Evolutionary conservation across 2,329 filamentous ascomycete genomes (phyloP), one percentile per base, ranked within the genome.

Genomic region (Corynespora cassiicola): DNA sequence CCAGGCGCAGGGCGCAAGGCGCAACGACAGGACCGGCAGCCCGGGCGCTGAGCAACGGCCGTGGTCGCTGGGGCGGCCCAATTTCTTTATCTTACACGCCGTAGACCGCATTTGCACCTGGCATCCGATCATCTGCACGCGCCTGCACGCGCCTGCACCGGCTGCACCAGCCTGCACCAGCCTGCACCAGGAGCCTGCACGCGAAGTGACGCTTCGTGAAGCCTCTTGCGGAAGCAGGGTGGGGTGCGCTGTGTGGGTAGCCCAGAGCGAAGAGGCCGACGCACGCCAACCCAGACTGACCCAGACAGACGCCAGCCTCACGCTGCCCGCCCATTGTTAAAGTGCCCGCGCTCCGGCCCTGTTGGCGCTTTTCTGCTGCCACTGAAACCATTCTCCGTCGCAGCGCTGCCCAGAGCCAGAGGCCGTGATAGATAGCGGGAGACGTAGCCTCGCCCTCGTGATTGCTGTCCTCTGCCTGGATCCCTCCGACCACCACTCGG

Each of bases 41-140:
- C 16, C 11, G 7, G 25, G 7, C n/a, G 7, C 7, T 27, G 11
- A 27, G 25, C n/a, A 21, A 7, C 8, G n/a, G 17, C 17, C 10
- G 19, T 9, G 20, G 5, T 12, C 12, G 22, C 17, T 34, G 15
- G 23, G 22, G 22, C 22, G 22, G 23, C 33, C 12, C 11, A 29
- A n/a, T 31, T 30, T 16, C 18, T 37, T 31, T 31, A 37, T 31
- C 26, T 37, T 23, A 18, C 26, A 19, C 10, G n/a, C n/a, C n/a
- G n/a, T 31, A 21, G 16, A 29, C 33, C 9, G 14, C 19, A 9
- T 27, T 36, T 7, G 17, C 12, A 11, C 24, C 27, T 28, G n/a
- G 36, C 23, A 36, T 26, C 42, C 42, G 36, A 40, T 39, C 42
- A 37, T 35, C 36, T 45, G 42, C 42, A 45, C 26, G 28, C n/a